These are phyloP conservation scores for Aspergillus diversus DNA, from an alignment of 495 filamentous ascomycete species.

Conservation along the genomic window DNA sequence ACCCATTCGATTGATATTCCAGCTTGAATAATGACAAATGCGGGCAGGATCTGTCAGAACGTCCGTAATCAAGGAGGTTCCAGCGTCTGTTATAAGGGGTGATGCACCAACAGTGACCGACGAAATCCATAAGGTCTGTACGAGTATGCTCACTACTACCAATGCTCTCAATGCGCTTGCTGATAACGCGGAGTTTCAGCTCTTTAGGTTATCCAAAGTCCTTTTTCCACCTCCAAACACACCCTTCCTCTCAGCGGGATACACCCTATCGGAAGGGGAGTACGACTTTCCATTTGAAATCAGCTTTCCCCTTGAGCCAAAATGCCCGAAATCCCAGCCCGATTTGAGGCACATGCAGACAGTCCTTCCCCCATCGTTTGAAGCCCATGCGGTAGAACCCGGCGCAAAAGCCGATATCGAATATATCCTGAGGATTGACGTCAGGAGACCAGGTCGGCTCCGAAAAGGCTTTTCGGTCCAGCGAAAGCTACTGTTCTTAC, in stretches of 20 bases:
- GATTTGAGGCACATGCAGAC: neutral
- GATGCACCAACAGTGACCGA: conserved; percentile 11
- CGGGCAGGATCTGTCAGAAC: conserved; percentile 3
- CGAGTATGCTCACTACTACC: neutral
- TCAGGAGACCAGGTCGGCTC: neutral
- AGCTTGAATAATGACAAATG: neutral
- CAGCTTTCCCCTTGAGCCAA: neutral
- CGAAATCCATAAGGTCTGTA: conserved; percentile 8
- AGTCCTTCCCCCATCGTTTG: conserved; percentile 10
- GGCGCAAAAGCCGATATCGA: conserved; percentile 4
- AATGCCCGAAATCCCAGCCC: neutral
- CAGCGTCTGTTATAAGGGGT: conserved; percentile 1
- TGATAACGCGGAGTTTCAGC: neutral
- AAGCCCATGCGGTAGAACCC: neutral
- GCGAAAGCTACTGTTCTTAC: neutral
- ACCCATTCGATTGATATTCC: neutral
- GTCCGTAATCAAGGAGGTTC: conserved; percentile 5
- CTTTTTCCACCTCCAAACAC: conserved; percentile 1
- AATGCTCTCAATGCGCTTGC: neutral
- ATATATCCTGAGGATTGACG: neutral
- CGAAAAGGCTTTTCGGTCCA: neutral
- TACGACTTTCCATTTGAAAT: conserved; percentile 11
- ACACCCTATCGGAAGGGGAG: conserved; percentile 4
- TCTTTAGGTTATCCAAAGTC: neutral
- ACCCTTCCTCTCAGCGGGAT: neutral